Evolutionary conservation across 345 rosid species (phyloP), one percentile per base, ranked within the genome.

Genomic region (Trapa incisa): DNA sequence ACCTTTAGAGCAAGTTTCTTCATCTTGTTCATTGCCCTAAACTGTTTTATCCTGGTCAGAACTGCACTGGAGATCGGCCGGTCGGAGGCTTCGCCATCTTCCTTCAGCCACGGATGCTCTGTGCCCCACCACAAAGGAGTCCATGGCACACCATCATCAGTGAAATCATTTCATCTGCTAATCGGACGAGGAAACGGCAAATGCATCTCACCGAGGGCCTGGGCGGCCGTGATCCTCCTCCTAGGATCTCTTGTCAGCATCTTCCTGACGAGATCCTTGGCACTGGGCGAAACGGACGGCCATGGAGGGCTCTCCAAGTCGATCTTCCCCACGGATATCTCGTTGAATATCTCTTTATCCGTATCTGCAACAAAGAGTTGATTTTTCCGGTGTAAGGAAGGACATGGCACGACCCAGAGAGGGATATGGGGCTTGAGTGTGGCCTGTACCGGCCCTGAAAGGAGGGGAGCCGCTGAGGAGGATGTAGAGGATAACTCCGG

Each of bases 381-480:
- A 39, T 17, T 17, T 12, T 15, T 29, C 6, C 70, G 17, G 11
- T 33, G 10, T 38, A 7, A 17, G 32, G 53, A 7, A n/a, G 11
- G 4, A 2, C 16, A 5, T 33, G 37, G 42, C 37, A 57, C 54
- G 29, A n/a, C 41, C 29, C 17, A 17, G 15, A 2, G 36, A 15
- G 43, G 1, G 35, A 54, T 11, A 0, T 16, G 3, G 9, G n/a
- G 36, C 16, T 42, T 6, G 67, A 35, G 10, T 61, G 14, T 35
- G 43, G 42, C 33, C 29, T 38, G 9, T 87, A 94, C 99, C 97
- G 33, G 84, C 99, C 92, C 91, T 88, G 80, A 91, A 94, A 1
- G 99, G 99, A 77, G 97, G 96, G 61, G 80, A 86, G 16, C 97
- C 97, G 65, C 91, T 66, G n/a, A 94, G 88, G 68, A 94, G 97